These are phyloP conservation scores for Sparassis latifolia DNA, from an alignment of 1,284 basidiomycete genomes.

Conservation along the genomic window DNA sequence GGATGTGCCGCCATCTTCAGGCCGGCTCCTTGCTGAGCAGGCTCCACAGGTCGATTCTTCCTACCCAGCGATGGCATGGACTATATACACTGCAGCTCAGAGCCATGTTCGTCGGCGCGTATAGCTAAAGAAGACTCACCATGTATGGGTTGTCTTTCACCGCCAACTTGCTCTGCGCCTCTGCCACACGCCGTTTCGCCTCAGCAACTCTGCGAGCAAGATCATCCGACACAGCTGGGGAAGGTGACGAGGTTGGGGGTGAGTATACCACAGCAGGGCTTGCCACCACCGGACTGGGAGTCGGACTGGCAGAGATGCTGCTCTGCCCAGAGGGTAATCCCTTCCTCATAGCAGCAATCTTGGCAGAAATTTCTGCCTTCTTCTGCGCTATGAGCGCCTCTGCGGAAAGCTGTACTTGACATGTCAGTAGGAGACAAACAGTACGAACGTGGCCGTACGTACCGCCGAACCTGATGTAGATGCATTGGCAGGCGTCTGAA, in stretches of 20 bases:
- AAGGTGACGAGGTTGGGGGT: slow-evolving; percentile 27
- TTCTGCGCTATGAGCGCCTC: slow-evolving; percentile 72
- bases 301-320: slow-evolving; percentile 25
- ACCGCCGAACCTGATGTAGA: slow-evolving; percentile 34
- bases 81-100: slow-evolving; percentile 22
- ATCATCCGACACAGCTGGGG: slow-evolving; percentile 49
- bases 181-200: slow-evolving; percentile 72
- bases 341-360: slow-evolving; percentile 72
- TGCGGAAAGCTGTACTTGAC: slow-evolving; percentile 32
- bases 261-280: slow-evolving; percentile 18
- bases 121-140: slow-evolving; percentile 34
- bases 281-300: slow-evolving; percentile 22
- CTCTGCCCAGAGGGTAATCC: slow-evolving; percentile 18
- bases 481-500: slow-evolving; percentile 51
- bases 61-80: slow-evolving; percentile 47
- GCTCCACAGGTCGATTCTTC: slow-evolving; percentile 46
- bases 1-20: slow-evolving; percentile 89
- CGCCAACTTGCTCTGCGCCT: slow-evolving; percentile 67
- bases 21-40: slow-evolving; percentile 72
- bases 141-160: slow-evolving; percentile 80
- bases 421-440: slow-evolving; percentile 1
- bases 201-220: slow-evolving; percentile 69
- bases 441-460: slow-evolving; percentile 16
- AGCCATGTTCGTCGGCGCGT: not conserved
- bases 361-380: slow-evolving; percentile 79